Base-by-base conservation (phyloP, 352 stramenopile genomes). In the Phytophthora meadii region DNA sequence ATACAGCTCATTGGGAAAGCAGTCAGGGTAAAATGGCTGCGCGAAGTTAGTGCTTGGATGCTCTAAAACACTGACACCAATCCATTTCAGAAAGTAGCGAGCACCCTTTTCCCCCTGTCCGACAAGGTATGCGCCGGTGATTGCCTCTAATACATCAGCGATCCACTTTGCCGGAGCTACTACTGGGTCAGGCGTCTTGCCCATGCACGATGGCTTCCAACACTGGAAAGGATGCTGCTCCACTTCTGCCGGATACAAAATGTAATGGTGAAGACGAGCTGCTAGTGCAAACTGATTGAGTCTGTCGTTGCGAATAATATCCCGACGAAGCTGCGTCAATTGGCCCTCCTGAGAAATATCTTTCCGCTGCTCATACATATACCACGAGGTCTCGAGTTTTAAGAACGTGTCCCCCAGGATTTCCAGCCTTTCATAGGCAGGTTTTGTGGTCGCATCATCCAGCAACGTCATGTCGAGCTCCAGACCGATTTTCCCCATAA, bases 161-260 rank as follows among this genome's bases (percentile, higher is more conserved):
- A 96, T 85, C 88, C 88, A 96, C 47, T 96, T 96, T 8, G 84
- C 76, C 12, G 87, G 81, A 39, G 83, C 88, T 10, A 92, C 79
- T 7, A 94, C 70, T 3, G 76, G 62, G 45, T 93, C 79, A 11
- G 88, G 88, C 1, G 88, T 93, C 56, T 83, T 83, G 1, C 88
- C 88, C 84, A 94, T 93, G 36, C 86, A 96, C n/a, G 86, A 94
- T 28, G 88, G 88, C 42, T 93, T 96, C 88, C 88, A 96, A 50
- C 70, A 91, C 50, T 86, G 70, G 56, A 94, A 94, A 47, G 88
- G 88, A 46, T 93, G 82, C 59, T 93, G 84, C 50, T 96, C 88
- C 17, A 96, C 79, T 68, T 85, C 79, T 7, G 77, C 75, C 5
- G 88, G 88, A 48, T 94, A 89, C 59, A 91, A 53, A 28, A 96